phyloP scores from a whole-genome alignment of 176 grass and related monocot species.

The Triticum aestivum region IWGSC_CS_RefSeq_v2.1 NC_057801.1:112718388-112718887 shows the following conservation, averaged over 20 bases:
- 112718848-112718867: not conserved
- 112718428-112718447: no score
- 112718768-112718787: constrained; percentile 60
- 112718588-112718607: not conserved
- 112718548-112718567: constrained; percentile 30
- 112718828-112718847: constrained; percentile 31
- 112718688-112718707: not conserved
- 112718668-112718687: constrained; percentile 10
- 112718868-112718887: not conserved
- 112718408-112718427: no score
- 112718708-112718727: constrained; percentile 27
- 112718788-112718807: constrained; percentile 33
- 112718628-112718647: constrained; percentile 53
- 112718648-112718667: constrained; percentile 50
- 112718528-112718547: constrained; percentile 28
- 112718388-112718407: no score
- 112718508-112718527: constrained; percentile 26
- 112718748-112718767: constrained; percentile 50
- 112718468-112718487: not conserved
- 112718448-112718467: constrained; percentile 31
- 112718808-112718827: constrained; percentile 29
- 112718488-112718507: constrained; percentile 25
- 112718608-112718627: constrained; percentile 26
- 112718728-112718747: constrained; percentile 37
- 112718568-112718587: constrained; percentile 27